Base-by-base conservation (phyloP, 1,139 yeast species). In the Candida anutae region DNA sequence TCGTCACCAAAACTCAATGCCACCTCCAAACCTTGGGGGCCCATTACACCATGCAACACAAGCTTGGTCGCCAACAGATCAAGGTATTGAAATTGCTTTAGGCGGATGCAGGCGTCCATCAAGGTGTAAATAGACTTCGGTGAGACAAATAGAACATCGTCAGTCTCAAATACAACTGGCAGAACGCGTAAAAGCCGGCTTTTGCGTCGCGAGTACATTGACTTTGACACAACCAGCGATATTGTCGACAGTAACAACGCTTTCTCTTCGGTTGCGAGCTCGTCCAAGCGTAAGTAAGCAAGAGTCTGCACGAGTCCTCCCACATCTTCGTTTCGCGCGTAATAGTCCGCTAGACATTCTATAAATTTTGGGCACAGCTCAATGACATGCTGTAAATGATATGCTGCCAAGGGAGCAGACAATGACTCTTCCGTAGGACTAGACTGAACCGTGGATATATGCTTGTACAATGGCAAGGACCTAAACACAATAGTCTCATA, bases 21-120 rank as follows among this genome's bases (percentile, higher is more conserved):
- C 11, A 49, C 37, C 15, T 30, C 17, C 9, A 36, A 10, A 5
- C 20, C 22, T 29, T 19, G 5, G 41, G 28, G 34, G 37, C 25
- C 24, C 14, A 43, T 48, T 4, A 46, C 38, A 2, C 55, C 45
- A 36, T 53, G 55, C 21, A 60, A 43, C 5, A 62, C 44, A 4
- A 62, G 39, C 35, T 62, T 64, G 35, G 53, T 57, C 30, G 61
- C 43, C 16, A 64, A 37, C 8, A 48, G 37, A 36, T 63, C 69
- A 17, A 64, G 46, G 26, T 49, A 53, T 18, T 51, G 51, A 32
- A 35, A 53, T 30, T 52, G 42, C 12, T 45, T 36, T 16, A 58
- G 36, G 6, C 48, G 42, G 6, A 58, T 45, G 29, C 68, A 59
- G 2, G 52, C 53, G 6, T 39, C 39, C 27, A 65, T 58, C 1